Base-by-base conservation (phyloP, 2,329 filamentous ascomycete genomes). In the Bipolaris oryzae region DNA sequence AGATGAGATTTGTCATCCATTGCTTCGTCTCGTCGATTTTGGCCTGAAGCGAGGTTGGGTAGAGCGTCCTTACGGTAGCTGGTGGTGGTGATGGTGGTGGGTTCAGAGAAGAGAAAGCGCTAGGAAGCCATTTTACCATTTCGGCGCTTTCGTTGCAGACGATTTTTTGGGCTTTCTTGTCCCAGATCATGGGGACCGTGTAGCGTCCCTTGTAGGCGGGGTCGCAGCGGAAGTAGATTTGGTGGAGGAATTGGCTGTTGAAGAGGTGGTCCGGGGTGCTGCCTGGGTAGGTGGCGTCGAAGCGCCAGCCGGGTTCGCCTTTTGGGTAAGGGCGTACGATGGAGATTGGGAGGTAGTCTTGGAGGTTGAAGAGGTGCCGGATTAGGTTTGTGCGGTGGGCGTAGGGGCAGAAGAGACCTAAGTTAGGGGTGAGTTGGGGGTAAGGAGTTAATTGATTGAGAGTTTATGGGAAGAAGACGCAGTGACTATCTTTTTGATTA, bases 271-370 rank as follows among this genome's bases (percentile, higher is more conserved):
- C 87, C 3, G 82, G 78, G 0, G 86, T 88, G 5, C 87, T 82
- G 15, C 79, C 82, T 16, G 81, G 82, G 65, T 88, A 89, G 0
- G 78, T 76, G 2, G 74, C 73, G 0, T 85, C 82, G 63, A 89
- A 89, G 28, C 79, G 78, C 84, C 85, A 88, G 33, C 87, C 86
- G 7, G 82, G 81, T 16, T 82, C 81, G 48, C 85, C 86, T 68
- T 89, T 90, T 0, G 87, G 87, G 59, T 89, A 89, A 0, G 87
- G 83, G 62, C 84, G 84, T 1, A 89, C 85, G 3, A 88, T 77
- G 1, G 83, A 85, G 18, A 87, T 66, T 5, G 81, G 78, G 41
- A 88, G 82, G 34, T 83, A 76, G 10, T 80, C 72, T 33, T 82
- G 77, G 2, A 89, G 79, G 33, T 83, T 82, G 66, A 87, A 86